These are phyloP conservation scores for Vanderwaltozyma yarrowii DNA, from an alignment of 805 yeast genomes.

Conservation along the genomic window DNA sequence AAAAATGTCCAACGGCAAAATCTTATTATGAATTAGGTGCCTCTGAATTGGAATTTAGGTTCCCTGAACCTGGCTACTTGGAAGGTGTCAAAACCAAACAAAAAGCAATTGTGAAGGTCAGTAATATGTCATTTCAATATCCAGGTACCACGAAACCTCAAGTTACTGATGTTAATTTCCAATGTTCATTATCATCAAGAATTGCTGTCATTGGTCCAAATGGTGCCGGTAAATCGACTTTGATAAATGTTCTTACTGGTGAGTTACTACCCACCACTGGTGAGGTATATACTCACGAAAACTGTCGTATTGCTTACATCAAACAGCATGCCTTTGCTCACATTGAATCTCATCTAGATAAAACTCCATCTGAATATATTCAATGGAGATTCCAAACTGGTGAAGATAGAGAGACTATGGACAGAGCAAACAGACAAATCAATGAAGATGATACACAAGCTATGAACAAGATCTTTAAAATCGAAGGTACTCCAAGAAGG, in stretches of 20 bases:
- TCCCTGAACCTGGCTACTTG: constrained; percentile 99
- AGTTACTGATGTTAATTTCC: constrained; percentile 85
- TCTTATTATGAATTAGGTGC: constrained; percentile 98
- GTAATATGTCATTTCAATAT: constrained; percentile 97
- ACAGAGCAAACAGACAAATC: constrained; percentile 98
- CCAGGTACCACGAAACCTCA: constrained; percentile 98
- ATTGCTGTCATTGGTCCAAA: constrained; percentile 99
- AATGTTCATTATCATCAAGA: constrained; percentile 98
- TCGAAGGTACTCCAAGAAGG: constrained; percentile 98
- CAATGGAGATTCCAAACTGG: constrained; percentile 99
- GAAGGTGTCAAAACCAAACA: constrained; percentile 99
- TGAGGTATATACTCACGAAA: constrained; percentile 99
- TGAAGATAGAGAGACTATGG: constrained; percentile 99
- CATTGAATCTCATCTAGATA: constrained; percentile 96
- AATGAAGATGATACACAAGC: constrained; percentile 94
- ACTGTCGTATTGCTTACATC: constrained; percentile 99
- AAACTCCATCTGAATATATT: constrained; percentile 99
- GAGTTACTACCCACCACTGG: constrained; percentile 96
- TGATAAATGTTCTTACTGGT: constrained; percentile 98
- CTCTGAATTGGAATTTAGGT: constrained; percentile 88
- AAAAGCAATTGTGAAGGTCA: constrained; percentile 98
- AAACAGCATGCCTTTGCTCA: constrained; percentile 99
- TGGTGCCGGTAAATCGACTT: constrained; percentile 99
- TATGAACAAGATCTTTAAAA: constrained; percentile 99
- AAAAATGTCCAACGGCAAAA: constrained; percentile 97